Percentiles rank a stretch among this genome's conserved stretches.
Evolutionary conservation across 192 early-diverging fungal species (phyloP).

Genomic region (Geranomyces variabilis): DNA sequence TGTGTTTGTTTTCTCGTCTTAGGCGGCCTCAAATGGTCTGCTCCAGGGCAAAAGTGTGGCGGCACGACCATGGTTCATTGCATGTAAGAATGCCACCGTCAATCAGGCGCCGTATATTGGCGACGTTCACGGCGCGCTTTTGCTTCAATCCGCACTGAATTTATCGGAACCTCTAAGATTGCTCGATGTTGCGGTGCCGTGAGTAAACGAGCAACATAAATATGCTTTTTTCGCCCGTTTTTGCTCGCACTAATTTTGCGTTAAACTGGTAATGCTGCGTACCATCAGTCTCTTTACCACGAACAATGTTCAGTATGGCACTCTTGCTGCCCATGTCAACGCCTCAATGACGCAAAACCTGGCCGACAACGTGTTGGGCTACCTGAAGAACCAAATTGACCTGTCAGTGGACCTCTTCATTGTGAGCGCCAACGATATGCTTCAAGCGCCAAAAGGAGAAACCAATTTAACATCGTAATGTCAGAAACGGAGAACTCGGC

Average conservation of each 20-base stretch:
- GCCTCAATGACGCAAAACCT: not conserved
- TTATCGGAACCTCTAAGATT: constrained; percentile 27
- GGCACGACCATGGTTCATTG: constrained; percentile 33
- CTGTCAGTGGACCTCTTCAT: constrained; percentile 23
- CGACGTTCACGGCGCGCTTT: constrained; percentile 30
- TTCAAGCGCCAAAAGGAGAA: constrained; percentile 14
- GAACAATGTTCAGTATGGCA: constrained; percentile 14
- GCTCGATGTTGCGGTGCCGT: constrained; percentile 29
- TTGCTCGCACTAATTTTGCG: too few relatives aligned
- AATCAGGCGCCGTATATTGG: constrained; percentile 24
- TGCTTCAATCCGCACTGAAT: constrained; percentile 31
- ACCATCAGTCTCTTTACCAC: not conserved
- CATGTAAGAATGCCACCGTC: not conserved
- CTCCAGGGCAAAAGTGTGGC: not conserved
- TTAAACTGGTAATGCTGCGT: too few relatives aligned
- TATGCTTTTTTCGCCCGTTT: too few relatives aligned
- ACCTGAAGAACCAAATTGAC: not conserved
- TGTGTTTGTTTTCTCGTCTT: not conserved
- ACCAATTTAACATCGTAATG: not conserved
- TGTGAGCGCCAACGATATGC: constrained; percentile 1
- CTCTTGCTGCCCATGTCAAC: constrained; percentile 28
- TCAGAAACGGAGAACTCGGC: too few relatives aligned
- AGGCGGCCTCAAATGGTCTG: constrained; percentile 28
- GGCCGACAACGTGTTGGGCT: constrained; percentile 13
- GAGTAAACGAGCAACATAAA: too few relatives aligned